Percentiles rank a stretch among this genome's conserved stretches.
Evolutionary conservation across 331 rosid species (phyloP).

Genomic region (Rhamnella rubrinervis): DNA sequence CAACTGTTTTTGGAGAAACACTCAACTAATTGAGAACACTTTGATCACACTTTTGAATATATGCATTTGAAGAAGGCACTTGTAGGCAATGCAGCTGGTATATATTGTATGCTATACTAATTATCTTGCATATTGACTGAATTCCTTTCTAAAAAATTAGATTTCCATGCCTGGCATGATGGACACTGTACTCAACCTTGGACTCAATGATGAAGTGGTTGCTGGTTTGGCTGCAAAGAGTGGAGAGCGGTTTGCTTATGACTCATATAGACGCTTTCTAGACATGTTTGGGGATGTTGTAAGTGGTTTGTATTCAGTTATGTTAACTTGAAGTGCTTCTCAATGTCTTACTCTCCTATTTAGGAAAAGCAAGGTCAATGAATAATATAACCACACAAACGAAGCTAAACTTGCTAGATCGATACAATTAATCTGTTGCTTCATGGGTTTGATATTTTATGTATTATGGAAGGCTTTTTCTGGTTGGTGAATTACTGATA

Average conservation of each 20-base stretch:
- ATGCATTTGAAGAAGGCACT: too few species aligned
- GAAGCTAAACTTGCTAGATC: too few species aligned
- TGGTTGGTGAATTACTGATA: constrained; percentile 16
- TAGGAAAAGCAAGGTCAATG: background rate
- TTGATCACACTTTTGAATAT: too few species aligned
- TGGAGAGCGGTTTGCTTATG: constrained; percentile 94
- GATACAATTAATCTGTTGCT: too few species aligned
- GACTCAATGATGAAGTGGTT: constrained; percentile 85
- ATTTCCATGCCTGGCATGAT: constrained; percentile 99
- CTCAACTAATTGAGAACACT: too few species aligned
- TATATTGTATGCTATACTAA: background rate
- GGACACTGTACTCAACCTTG: constrained; percentile 99
- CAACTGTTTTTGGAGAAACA: background rate
- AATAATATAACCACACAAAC: background rate
- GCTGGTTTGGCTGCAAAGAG: constrained; percentile 86
- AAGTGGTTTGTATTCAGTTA: constrained; percentile 29
- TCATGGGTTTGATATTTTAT: too few species aligned
- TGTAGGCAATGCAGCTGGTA: background rate
- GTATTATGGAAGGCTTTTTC: background rate
- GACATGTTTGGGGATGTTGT: constrained; percentile 98
- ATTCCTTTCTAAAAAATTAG: constrained; percentile 33
- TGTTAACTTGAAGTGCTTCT: background rate
- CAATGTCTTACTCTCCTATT: background rate
- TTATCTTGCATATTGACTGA: constrained; percentile 5
- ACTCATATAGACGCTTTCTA: constrained; percentile 88